Conservation (phyloP, 139 green algal genomes). For the Volvox reticuliferus region DNA sequence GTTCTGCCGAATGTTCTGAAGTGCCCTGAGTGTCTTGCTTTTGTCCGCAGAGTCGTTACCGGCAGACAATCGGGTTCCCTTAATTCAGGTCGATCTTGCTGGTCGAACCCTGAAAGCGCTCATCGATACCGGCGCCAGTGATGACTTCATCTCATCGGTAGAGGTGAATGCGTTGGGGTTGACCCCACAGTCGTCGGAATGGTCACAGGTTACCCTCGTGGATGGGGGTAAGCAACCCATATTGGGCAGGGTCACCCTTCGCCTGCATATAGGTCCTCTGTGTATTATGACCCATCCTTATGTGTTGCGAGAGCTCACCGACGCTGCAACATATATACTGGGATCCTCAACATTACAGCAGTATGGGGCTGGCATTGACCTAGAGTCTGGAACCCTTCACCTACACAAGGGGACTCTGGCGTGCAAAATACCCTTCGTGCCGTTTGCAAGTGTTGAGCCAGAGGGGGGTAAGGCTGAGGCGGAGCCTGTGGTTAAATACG, state of each 20-base stretch:
- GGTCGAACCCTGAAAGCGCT: not conserved
- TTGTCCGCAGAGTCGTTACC: not conserved
- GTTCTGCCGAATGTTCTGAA: not conserved
- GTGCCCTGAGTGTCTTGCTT: not conserved
- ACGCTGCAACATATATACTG: not conserved
- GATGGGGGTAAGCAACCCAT: not conserved
- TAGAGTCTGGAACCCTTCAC: not conserved
- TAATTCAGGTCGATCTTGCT: not conserved
- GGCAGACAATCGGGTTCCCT: not conserved
- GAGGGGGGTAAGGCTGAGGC: not conserved
- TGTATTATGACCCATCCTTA: not conserved
- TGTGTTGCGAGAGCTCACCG: not conserved
- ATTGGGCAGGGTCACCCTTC: not conserved
- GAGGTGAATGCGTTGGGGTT: not conserved
- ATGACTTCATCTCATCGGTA: not conserved
- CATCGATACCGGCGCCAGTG: not conserved
- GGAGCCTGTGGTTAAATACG: not conserved
- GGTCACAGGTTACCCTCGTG: not conserved
- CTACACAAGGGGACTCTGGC: not conserved
- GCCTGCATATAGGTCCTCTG: not conserved
- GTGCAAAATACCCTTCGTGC: not conserved
- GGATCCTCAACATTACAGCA: not conserved
- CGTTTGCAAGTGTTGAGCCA: not conserved
- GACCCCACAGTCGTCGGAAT: not conserved
- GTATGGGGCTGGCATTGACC: not conserved